phyloP scores from a whole-genome alignment of 768 basidiomycete genomes.

The Cystobasidium tubakii region DNA sequence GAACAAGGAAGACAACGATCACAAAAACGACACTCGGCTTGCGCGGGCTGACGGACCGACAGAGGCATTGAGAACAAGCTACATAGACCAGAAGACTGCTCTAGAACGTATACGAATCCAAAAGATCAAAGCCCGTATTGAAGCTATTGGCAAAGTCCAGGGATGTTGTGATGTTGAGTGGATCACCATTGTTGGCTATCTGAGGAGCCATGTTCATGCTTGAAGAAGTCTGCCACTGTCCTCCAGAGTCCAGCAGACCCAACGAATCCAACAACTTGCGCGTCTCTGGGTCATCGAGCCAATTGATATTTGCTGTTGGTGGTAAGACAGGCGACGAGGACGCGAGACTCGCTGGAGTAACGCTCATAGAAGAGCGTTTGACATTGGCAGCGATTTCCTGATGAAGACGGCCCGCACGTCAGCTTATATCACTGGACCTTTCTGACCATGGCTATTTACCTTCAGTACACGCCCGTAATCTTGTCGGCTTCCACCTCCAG shows the following conservation, averaged over 20 bases:
- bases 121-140: not conserved
- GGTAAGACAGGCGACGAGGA: not conserved
- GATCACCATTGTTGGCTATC: not conserved
- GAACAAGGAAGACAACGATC: not conserved
- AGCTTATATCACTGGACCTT: not conserved
- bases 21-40: no score
- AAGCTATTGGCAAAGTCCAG: not conserved
- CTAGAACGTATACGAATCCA: constrained; percentile 1
- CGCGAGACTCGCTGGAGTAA: not conserved
- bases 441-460: not conserved
- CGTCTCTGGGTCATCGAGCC: constrained; percentile 6
- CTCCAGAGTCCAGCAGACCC: constrained; percentile 1
- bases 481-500: not conserved
- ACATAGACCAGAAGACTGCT: no score
- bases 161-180: not conserved
- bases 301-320: not conserved
- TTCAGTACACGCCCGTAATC: constrained; percentile 2
- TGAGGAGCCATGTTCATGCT: not conserved
- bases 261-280: not conserved
- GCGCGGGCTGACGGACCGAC: no score
- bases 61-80: no score
- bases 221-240: not conserved
- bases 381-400: constrained; percentile 9
- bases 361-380: not conserved
- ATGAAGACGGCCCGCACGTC: not conserved